Evolutionary conservation across 2,329 filamentous ascomycete species (phyloP).

Genomic region (Pseudogymnoascus sp.): DNA sequence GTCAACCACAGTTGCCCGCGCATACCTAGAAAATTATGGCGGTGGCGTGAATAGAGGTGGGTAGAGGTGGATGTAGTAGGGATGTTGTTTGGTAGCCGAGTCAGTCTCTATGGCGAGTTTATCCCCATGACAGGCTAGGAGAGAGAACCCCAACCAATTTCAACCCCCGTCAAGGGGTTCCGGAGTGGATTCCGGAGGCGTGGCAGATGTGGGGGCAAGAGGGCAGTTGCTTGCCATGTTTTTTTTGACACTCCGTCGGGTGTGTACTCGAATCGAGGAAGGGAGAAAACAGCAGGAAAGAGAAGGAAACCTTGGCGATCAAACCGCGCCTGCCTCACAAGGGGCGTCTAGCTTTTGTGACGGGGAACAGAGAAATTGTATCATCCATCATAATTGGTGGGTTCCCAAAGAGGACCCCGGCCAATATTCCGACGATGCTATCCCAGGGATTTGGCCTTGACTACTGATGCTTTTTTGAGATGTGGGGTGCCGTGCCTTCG

Average conservation of each 20-base stretch:
- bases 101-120: not conserved
- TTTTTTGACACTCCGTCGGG: not conserved
- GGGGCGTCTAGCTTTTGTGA: not conserved
- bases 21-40: not conserved
- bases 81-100: not conserved
- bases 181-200: not conserved
- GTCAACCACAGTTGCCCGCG: not conserved
- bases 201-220: not conserved
- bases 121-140: not conserved
- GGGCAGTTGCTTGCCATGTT: not conserved
- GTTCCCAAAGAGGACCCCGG: not conserved
- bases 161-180: not conserved
- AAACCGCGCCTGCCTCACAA: not conserved
- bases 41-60: not conserved
- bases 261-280: not conserved
- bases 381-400: not conserved
- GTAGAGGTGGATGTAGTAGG: not conserved
- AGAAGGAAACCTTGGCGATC: not conserved
- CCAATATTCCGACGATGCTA: not conserved
- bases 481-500: not conserved
- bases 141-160: not conserved
- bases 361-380: not conserved
- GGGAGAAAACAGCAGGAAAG: not conserved
- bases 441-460: not conserved
- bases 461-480: slow-evolving; percentile 1